Evolutionary conservation across 306 rosid species (phyloP).

Genomic region (Cyamopsis tetragonoloba): DNA sequence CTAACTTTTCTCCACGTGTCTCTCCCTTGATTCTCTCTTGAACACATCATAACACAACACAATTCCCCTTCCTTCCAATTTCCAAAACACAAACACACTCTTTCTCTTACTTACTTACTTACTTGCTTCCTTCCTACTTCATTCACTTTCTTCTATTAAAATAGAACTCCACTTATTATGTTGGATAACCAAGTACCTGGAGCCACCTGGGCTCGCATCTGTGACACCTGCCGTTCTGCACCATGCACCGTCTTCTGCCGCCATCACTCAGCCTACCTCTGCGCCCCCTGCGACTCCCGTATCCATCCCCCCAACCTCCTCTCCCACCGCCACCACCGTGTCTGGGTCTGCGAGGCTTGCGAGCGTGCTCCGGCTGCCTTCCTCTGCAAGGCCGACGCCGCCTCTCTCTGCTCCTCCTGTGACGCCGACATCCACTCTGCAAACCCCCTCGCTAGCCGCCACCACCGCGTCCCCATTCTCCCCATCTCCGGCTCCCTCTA

Average conservation of each 20-base stretch:
- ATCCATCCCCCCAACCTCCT: conserved; percentile 93
- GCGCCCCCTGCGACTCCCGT: conserved; percentile 71
- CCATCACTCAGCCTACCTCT: conserved; percentile 56
- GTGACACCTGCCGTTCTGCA: conserved; percentile 63
- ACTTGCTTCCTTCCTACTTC: background rate
- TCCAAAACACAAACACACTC: background rate
- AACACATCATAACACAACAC: background rate
- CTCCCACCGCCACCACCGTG: conserved; percentile 93
- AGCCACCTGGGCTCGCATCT: conserved; percentile 45
- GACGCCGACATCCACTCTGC: too few species aligned
- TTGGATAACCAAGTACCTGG: conserved; percentile 24
- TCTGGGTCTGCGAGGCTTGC: conserved; percentile 84
- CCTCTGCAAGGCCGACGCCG: conserved; percentile 85
- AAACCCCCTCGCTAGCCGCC: too few species aligned
- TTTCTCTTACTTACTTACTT: background rate
- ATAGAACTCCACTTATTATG: conserved; percentile 28
- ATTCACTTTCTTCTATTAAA: too few species aligned
- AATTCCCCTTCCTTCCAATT: background rate
- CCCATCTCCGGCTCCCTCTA: conserved; percentile 44
- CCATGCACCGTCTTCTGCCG: conserved; percentile 62
- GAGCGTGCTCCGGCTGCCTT: conserved; percentile 82
- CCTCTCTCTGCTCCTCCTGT: conserved; percentile 79
- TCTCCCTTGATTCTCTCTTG: conserved; percentile 30
- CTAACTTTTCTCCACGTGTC: conserved; percentile 55
- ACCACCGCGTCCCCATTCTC: conserved; percentile 68